Evolutionary conservation across 1,284 basidiomycete species (phyloP).

Genomic region (Melampsora abietis-canadensis): DNA sequence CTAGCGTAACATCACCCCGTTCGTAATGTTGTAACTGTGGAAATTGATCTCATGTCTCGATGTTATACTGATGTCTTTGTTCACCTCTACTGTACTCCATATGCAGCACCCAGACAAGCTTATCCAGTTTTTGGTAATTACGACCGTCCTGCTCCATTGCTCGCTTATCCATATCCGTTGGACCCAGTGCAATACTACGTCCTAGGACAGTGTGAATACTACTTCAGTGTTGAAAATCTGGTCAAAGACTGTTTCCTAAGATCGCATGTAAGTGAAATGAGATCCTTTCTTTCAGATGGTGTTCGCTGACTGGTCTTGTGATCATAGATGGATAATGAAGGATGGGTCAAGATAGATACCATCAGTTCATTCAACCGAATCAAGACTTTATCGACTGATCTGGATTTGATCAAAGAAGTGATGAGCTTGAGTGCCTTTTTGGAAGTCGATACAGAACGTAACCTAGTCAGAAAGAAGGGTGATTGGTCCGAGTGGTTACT

Average conservation of each 20-base stretch:
- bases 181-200: slow-evolving; percentile 19
- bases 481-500: slow-evolving; percentile 19
- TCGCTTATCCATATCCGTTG: background rate
- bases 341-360: slow-evolving; percentile 77
- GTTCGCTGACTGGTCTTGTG: background rate
- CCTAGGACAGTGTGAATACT: slow-evolving; percentile 32
- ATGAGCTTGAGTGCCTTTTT: slow-evolving; percentile 66
- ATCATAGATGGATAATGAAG: slow-evolving; percentile 76
- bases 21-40: too few species aligned
- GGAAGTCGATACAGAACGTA: slow-evolving; percentile 64
- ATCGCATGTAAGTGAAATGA: slow-evolving; percentile 1
- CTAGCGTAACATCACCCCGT: too few species aligned
- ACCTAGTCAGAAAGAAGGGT: slow-evolving; percentile 43
- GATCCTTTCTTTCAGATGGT: background rate
- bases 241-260: slow-evolving; percentile 18
- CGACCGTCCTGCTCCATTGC: background rate
- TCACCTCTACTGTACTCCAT: too few species aligned
- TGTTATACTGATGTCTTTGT: too few species aligned
- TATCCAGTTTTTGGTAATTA: background rate
- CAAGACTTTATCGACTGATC: slow-evolving; percentile 65
- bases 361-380: slow-evolving; percentile 84
- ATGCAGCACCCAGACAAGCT: background rate
- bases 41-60: too few species aligned
- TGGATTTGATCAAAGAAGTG: slow-evolving; percentile 67
- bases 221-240: slow-evolving; percentile 19